A percentile compares a stretch with the other conserved stretches of the same genome.
phyloP scores from a whole-genome alignment of 257 asterid genomes.

The Nicotiana paniculata region DNA sequence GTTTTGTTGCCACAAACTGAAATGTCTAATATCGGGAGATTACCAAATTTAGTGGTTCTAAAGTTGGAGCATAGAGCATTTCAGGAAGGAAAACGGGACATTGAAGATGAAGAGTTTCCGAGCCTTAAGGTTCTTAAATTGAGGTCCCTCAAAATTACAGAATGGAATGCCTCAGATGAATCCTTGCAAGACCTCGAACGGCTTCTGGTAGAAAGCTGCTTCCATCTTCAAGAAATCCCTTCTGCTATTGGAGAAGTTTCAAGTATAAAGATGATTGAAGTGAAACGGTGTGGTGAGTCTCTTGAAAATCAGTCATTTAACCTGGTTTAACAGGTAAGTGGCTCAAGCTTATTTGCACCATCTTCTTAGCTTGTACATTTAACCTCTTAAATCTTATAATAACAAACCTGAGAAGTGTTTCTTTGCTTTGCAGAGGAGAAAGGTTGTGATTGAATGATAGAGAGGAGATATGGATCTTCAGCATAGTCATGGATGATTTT shows the following conservation, averaged over 20 bases:
- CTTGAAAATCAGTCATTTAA: not conserved
- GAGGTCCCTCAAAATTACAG: too few species aligned
- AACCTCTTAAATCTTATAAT: not conserved
- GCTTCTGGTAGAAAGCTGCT: not conserved
- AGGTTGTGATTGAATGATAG: not conserved
- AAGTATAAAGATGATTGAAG: constrained; percentile 6
- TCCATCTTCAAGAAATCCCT: not conserved
- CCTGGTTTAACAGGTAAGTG: not conserved
- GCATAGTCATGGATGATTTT: too few species aligned
- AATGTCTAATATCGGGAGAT: not conserved
- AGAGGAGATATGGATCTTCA: not conserved
- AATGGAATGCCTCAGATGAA: not conserved
- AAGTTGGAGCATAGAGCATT: not conserved
- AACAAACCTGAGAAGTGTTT: not conserved
- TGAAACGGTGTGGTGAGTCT: constrained; percentile 6
- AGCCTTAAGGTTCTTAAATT: not conserved
- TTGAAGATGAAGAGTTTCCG: not conserved
- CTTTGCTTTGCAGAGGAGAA: not conserved
- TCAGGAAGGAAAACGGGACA: not conserved
- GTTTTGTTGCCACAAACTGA: not conserved
- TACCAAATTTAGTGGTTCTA: not conserved
- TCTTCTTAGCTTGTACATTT: not conserved
- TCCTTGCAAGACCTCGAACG: not conserved
- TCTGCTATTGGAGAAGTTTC: constrained; percentile 3
- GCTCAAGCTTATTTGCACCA: too few species aligned